Evolutionary conservation across 2,329 filamentous ascomycete genomes (phyloP).

Genomic region (Cladosporium sphaerospermum): DNA sequence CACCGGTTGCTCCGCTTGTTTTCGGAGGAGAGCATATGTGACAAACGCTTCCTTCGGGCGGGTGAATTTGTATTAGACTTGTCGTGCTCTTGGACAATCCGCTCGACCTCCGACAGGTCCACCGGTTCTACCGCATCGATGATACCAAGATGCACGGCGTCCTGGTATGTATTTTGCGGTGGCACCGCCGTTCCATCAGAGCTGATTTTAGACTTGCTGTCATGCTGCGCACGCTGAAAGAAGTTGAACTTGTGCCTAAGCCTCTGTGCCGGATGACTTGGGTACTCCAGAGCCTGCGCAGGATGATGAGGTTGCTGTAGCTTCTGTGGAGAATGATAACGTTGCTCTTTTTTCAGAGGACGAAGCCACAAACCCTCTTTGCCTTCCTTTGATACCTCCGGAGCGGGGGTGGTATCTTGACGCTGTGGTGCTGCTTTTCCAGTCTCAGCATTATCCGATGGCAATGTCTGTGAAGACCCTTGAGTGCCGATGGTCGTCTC

Average conservation of each 20-base stretch:
- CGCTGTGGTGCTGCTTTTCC: too few relatives aligned
- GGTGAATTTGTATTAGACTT: slow-evolving; percentile 18
- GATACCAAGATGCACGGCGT: slow-evolving; percentile 47
- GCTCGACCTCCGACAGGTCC: slow-evolving; percentile 40
- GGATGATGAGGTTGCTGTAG: background rate
- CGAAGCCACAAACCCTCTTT: slow-evolving; percentile 35
- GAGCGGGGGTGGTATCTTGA: slow-evolving; percentile 13
- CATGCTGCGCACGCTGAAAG: slow-evolving; percentile 45
- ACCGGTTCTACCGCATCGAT: slow-evolving; percentile 44
- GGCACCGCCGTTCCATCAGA: slow-evolving; percentile 25
- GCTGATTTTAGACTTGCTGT: slow-evolving; percentile 14
- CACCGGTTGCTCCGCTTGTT: slow-evolving; percentile 21
- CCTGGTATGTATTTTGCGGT: background rate
- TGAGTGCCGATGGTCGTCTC: too few relatives aligned
- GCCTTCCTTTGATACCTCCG: slow-evolving; percentile 18
- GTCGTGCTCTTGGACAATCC: slow-evolving; percentile 35
- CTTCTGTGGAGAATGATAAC: background rate
- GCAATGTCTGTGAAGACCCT: slow-evolving; percentile 3
- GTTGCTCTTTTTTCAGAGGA: slow-evolving; percentile 5
- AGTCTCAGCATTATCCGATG: slow-evolving; percentile 7
- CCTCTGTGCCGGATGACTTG: slow-evolving; percentile 23
- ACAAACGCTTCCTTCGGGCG: slow-evolving; percentile 20
- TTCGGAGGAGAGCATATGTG: slow-evolving; percentile 11
- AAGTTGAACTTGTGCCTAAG: slow-evolving; percentile 51
- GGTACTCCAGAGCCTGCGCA: background rate